Percentiles rank a stretch among this genome's conserved stretches.
Conservation (phyloP, 192 early-diverging fungal species). For the Pecoramyces ruminantium region DNA sequence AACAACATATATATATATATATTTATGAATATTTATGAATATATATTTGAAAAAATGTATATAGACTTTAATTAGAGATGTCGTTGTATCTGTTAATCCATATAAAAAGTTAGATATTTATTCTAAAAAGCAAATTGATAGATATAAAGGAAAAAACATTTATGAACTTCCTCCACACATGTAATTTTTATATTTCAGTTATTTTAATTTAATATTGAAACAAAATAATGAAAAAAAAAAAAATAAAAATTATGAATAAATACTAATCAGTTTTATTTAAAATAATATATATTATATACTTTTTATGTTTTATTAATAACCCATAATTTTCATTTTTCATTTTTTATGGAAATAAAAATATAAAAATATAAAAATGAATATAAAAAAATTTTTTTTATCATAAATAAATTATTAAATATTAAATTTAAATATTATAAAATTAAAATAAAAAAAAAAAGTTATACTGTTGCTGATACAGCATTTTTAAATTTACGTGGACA, state of each 20-base stretch:
- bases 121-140: slow-evolving; percentile 66
- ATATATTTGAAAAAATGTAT: too few species aligned
- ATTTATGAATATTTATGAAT: too few species aligned
- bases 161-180: background rate
- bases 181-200: background rate
- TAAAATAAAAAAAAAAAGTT: slow-evolving; percentile 22
- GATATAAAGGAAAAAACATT: background rate
- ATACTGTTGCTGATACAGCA: slow-evolving; percentile 80
- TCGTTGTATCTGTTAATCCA: slow-evolving; percentile 78
- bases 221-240: too few species aligned
- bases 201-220: too few species aligned
- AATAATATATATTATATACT: too few species aligned
- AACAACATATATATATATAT: too few species aligned
- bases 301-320: too few species aligned
- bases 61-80: slow-evolving; percentile 30
- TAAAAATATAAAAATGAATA: background rate
- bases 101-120: slow-evolving; percentile 92
- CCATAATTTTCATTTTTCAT: too few species aligned
- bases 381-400: background rate
- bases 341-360: too few species aligned
- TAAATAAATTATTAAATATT: background rate
- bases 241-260: slow-evolving; percentile 1
- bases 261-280: too few species aligned
- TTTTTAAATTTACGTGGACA: slow-evolving; percentile 72
- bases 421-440: slow-evolving; percentile 3